These are phyloP conservation scores for Vaccinium vitisidaea DNA, from an alignment of 148 eudicot species.

Conservation along the genomic window DNA sequence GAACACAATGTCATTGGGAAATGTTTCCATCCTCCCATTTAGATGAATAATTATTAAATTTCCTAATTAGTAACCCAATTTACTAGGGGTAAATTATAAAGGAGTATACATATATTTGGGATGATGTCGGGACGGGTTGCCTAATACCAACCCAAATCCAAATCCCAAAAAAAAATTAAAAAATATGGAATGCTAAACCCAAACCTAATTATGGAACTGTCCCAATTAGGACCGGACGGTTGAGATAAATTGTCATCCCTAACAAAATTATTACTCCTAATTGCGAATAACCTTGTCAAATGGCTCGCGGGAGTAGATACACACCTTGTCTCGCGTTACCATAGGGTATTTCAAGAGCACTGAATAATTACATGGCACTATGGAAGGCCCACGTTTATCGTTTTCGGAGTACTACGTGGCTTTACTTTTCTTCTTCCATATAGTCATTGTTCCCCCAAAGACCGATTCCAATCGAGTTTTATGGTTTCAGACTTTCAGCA, in stretches of 20 bases:
- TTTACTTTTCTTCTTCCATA: no score
- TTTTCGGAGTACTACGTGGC: no score
- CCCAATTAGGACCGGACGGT: not conserved
- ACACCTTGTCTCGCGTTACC: not conserved
- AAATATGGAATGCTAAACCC: not conserved
- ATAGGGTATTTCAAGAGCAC: not conserved
- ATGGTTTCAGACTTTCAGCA: not conserved
- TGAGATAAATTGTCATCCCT: no score
- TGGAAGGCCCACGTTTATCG: no score
- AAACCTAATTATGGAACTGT: not conserved
- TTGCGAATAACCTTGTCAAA: not conserved
- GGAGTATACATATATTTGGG: not conserved
- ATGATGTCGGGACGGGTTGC: not conserved
- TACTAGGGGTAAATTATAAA: not conserved
- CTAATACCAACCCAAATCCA: not conserved
- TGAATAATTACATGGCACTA: not conserved
- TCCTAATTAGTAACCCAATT: no score
- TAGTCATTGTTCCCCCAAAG: not conserved
- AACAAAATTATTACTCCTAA: not conserved
- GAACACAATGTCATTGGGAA: no score
- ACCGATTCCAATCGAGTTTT: not conserved
- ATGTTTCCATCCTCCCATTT: no score
- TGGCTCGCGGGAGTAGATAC: not conserved
- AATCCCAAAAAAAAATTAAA: not conserved
- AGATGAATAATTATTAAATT: no score